phyloP scores from a whole-genome alignment of 176 grass and related monocot genomes.

The Panicum miliaceum region DNA sequence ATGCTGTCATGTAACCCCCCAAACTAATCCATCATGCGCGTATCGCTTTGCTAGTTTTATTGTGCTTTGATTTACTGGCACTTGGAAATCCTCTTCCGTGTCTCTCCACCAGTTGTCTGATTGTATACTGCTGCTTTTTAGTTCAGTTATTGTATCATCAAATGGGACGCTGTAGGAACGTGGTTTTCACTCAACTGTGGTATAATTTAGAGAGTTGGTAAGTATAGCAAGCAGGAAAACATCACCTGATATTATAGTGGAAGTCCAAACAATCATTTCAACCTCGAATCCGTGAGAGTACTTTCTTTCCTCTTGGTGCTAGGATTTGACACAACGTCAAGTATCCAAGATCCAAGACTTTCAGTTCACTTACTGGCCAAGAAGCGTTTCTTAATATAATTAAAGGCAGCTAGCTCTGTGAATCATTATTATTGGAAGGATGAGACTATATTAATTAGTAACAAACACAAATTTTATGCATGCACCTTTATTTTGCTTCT shows the following conservation, averaged over 20 bases:
- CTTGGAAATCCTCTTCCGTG: neutral
- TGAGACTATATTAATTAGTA: neutral
- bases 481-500: neutral
- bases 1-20: neutral
- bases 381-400: neutral
- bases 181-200: neutral
- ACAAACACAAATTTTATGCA: neutral
- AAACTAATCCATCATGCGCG: conserved; percentile 25
- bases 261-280: conserved; percentile 16
- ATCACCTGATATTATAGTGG: neutral
- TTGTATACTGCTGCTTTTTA: conserved; percentile 2
- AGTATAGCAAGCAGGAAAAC: neutral
- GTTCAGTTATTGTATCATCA: neutral
- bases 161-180: neutral
- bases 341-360: conserved; percentile 3
- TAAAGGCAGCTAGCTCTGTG: neutral
- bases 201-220: neutral
- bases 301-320: neutral
- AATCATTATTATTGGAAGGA: neutral
- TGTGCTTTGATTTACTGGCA: conserved; percentile 17
- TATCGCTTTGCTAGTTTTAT: conserved; percentile 15
- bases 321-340: conserved; percentile 10
- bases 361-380: neutral
- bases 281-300: neutral
- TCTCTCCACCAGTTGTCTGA: neutral